A percentile compares a stretch with the other conserved stretches of the same genome.
phyloP scores from a whole-genome alignment of 768 basidiomycete genomes.

The Lactifluus hygrophoroides region DNA sequence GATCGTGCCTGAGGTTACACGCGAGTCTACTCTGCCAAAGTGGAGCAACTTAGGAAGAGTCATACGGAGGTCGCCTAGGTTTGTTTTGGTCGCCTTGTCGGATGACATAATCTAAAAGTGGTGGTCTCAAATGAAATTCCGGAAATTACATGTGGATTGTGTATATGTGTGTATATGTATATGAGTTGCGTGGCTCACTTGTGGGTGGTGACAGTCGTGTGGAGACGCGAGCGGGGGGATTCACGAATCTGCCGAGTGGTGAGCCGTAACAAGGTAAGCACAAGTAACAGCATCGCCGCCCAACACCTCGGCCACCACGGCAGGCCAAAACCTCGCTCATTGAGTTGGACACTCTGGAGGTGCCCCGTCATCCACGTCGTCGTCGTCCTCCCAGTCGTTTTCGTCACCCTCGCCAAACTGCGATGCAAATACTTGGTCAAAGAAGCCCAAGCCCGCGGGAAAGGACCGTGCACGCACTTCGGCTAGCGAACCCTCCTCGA shows the following conservation, averaged over 20 bases:
- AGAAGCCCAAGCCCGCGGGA: constrained; percentile 65
- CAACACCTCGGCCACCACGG: background rate
- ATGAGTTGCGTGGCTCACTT: background rate
- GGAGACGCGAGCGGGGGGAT: background rate
- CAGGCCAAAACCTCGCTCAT: constrained; percentile 9
- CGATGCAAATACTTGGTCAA: constrained; percentile 58
- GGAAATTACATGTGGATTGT: constrained; percentile 7
- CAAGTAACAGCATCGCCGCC: background rate
- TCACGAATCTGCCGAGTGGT: background rate
- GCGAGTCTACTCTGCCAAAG: background rate
- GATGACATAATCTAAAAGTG: background rate
- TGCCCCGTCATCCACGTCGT: constrained; percentile 51
- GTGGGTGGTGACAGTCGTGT: background rate
- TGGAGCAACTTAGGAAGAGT: background rate
- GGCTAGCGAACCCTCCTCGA: constrained; percentile 69
- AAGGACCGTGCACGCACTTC: constrained; percentile 79
- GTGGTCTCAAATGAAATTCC: background rate
- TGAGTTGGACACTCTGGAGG: constrained; percentile 27
- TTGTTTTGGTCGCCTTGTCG: background rate
- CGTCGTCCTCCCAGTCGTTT: constrained; percentile 64
- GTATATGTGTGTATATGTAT: constrained; percentile 3
- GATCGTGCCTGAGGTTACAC: no score
- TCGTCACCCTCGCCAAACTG: constrained; percentile 64
- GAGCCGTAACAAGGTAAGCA: background rate
- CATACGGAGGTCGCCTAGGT: no score